Evolutionary conservation across 2,329 filamentous ascomycete genomes (phyloP).

Genomic region (Botrytis fragariae): DNA sequence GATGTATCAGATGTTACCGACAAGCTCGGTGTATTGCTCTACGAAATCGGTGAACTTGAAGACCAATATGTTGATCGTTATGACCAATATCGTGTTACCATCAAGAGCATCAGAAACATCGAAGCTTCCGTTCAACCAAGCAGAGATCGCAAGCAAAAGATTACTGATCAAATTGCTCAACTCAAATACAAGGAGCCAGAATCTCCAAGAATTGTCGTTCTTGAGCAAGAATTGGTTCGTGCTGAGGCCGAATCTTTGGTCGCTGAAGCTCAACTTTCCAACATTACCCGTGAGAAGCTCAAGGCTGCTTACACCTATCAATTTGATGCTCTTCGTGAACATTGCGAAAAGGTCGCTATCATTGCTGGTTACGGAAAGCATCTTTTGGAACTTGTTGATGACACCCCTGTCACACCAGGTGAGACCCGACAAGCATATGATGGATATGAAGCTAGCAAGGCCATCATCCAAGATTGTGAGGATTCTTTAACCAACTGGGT

Average conservation of each 20-base stretch:
- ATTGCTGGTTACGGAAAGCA: constrained; percentile 98
- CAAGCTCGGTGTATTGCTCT: constrained; percentile 95
- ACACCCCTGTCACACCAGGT: constrained; percentile 93
- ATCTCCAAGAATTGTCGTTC: constrained; percentile 93
- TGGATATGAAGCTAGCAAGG: constrained; percentile 97
- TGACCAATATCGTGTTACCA: constrained; percentile 97
- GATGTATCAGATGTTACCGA: constrained; percentile 98
- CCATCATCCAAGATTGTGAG: constrained; percentile 98
- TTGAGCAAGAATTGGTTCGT: constrained; percentile 97
- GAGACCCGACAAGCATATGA: constrained; percentile 96
- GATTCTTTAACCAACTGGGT: constrained; percentile 98
- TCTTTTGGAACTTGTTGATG: constrained; percentile 92
- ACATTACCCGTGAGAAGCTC: constrained; percentile 99
- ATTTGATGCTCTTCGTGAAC: constrained; percentile 94
- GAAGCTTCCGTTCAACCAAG: constrained; percentile 97
- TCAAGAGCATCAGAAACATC: constrained; percentile 99
- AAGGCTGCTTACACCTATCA: constrained; percentile 98
- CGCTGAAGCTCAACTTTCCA: constrained; percentile 95
- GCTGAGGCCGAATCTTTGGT: constrained; percentile 99
- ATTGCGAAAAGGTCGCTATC: constrained; percentile 97
- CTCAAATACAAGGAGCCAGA: constrained; percentile 99
- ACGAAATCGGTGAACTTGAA: constrained; percentile 90
- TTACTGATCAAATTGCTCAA: constrained; percentile 97
- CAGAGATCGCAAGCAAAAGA: constrained; percentile 98
- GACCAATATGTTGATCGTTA: constrained; percentile 97